Evolutionary conservation across 768 basidiomycete genomes (phyloP).

Genomic region (Panaeolus papilionaceus): DNA sequence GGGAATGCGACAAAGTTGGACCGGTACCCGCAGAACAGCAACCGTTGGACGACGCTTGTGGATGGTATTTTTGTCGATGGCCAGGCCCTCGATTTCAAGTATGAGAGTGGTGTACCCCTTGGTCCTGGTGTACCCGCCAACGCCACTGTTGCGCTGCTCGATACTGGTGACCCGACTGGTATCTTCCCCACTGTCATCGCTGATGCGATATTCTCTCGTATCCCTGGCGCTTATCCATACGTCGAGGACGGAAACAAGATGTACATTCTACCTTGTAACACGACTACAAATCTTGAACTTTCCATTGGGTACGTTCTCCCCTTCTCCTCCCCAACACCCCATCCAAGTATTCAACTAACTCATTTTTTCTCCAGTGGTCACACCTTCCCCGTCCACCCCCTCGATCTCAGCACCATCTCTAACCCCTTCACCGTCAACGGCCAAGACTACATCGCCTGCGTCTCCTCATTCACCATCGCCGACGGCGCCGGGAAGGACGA

Average conservation of each 20-base stretch:
- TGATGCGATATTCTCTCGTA: constrained; percentile 44
- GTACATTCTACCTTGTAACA: constrained; percentile 49
- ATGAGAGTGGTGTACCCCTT: background rate
- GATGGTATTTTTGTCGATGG: constrained; percentile 44
- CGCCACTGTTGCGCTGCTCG: constrained; percentile 43
- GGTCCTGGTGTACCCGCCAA: constrained; percentile 34
- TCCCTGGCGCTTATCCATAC: constrained; percentile 42
- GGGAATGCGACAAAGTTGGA: constrained; percentile 36
- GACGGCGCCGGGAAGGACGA: constrained; percentile 33
- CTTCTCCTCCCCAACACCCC: constrained; percentile 21
- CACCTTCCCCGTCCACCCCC: constrained; percentile 47
- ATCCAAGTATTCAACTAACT: background rate
- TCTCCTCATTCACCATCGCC: constrained; percentile 37
- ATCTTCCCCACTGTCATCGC: constrained; percentile 40
- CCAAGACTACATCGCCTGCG: constrained; percentile 45
- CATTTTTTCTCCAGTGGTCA: constrained; percentile 30
- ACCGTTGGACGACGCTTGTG: constrained; percentile 50
- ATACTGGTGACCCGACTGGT: constrained; percentile 49
- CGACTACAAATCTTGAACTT: constrained; percentile 40
- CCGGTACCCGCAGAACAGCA: constrained; percentile 39
- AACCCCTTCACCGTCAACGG: constrained; percentile 32
- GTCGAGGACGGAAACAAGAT: constrained; percentile 26
- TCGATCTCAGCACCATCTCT: constrained; percentile 44
- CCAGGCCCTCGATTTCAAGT: constrained; percentile 26
- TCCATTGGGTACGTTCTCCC: constrained; percentile 42